Evolutionary conservation across 768 basidiomycete species (phyloP).

Genomic region (Ramaria sp.): DNA sequence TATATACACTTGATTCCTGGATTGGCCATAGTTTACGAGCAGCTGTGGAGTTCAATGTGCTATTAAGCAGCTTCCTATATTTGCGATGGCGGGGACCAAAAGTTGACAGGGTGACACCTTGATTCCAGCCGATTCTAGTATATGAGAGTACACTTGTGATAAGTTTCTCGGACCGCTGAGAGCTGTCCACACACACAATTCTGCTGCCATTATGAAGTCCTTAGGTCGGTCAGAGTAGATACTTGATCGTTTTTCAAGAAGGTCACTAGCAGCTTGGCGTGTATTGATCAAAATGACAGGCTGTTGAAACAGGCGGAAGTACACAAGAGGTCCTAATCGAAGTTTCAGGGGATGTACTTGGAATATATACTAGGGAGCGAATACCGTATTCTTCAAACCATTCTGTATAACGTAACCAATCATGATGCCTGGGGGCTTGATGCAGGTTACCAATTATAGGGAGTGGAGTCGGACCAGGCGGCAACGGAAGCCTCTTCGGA

Average conservation of each 20-base stretch:
- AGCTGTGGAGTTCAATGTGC: neutral
- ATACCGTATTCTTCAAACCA: constrained; percentile 9
- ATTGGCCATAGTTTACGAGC: neutral
- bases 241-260: constrained; percentile 11
- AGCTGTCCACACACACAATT: constrained; percentile 4
- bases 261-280: constrained; percentile 7
- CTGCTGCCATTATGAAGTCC: constrained; percentile 9
- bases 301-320: constrained; percentile 8
- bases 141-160: neutral
- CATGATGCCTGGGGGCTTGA: constrained; percentile 48
- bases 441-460: constrained; percentile 55
- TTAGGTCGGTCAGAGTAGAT: constrained; percentile 12
- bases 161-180: neutral
- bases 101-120: neutral
- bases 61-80: neutral
- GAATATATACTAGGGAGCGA: neutral
- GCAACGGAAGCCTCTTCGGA: constrained; percentile 15
- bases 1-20: neutral
- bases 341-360: neutral
- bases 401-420: constrained; percentile 32
- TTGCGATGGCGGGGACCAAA: neutral
- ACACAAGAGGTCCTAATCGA: constrained; percentile 13
- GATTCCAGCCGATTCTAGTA: neutral
- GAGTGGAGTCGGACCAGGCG: constrained; percentile 60
- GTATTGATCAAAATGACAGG: constrained; percentile 12